These are phyloP conservation scores for Rhizopus delemar DNA, from an alignment of 371 early-diverging fungal genomes.

Conservation along the genomic window DNA sequence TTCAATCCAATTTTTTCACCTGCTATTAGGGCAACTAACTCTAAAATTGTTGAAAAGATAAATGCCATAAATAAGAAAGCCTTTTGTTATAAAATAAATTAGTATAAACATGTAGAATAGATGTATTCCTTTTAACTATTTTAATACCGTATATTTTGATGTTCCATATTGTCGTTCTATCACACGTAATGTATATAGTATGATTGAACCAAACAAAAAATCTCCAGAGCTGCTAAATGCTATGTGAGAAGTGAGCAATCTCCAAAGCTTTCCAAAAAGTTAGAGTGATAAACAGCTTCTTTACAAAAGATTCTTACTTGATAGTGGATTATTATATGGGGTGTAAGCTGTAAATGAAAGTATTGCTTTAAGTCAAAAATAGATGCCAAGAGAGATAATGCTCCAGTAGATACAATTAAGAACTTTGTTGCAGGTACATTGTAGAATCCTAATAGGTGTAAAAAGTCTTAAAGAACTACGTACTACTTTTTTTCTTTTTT, in stretches of 20 bases:
- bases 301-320: slow-evolving; percentile 50
- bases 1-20: slow-evolving; percentile 54
- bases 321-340: slow-evolving; percentile 66
- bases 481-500: not conserved
- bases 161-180: slow-evolving; percentile 77
- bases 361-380: slow-evolving; percentile 57
- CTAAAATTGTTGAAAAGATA: slow-evolving; percentile 55
- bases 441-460: slow-evolving; percentile 53
- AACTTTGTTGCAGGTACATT: slow-evolving; percentile 74
- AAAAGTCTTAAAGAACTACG: not conserved
- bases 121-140: not conserved
- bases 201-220: slow-evolving; percentile 65
- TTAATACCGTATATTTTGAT: slow-evolving; percentile 63
- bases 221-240: slow-evolving; percentile 69
- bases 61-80: slow-evolving; percentile 62
- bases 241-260: slow-evolving; percentile 58
- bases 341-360: slow-evolving; percentile 64
- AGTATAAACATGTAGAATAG: not conserved
- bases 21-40: slow-evolving; percentile 52
- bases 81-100: slow-evolving; percentile 24
- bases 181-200: slow-evolving; percentile 68
- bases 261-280: slow-evolving; percentile 53
- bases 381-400: slow-evolving; percentile 58
- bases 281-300: not conserved
- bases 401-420: slow-evolving; percentile 57